Percentiles rank a stretch among this genome's conserved stretches.
These are phyloP conservation scores for Geoglossum glabrum DNA, from an alignment of 495 filamentous ascomycete species.

Conservation along the genomic window DNA sequence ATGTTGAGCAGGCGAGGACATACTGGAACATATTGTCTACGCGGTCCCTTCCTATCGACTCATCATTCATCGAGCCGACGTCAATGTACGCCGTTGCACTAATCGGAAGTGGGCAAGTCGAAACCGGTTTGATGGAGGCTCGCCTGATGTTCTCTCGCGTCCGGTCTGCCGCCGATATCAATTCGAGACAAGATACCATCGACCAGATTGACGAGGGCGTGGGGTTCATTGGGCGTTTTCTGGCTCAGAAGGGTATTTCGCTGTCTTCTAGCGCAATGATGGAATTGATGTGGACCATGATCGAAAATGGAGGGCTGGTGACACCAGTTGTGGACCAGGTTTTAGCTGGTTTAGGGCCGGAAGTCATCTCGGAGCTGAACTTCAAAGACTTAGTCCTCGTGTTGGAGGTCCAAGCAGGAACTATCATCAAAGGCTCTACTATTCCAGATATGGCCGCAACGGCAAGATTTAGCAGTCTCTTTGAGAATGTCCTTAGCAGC, in stretches of 20 bases:
- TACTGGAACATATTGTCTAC: conserved; percentile 48
- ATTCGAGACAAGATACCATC: conserved; percentile 27
- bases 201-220: conserved; percentile 78
- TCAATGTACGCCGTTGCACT: conserved; percentile 71
- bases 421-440: conserved; percentile 28
- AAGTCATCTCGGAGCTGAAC: conserved; percentile 33
- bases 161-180: conserved; percentile 25
- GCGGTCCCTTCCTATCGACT: conserved; percentile 32
- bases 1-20: conserved; percentile 50
- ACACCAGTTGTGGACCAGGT: conserved; percentile 41
- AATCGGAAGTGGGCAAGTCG: conserved; percentile 58
- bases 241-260: conserved; percentile 27
- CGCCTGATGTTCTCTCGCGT: conserved; percentile 70
- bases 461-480: conserved; percentile 39
- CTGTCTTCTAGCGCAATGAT: conserved; percentile 33
- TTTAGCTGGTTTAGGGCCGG: conserved; percentile 36
- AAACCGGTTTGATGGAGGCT: conserved; percentile 52
- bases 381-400: conserved; percentile 37
- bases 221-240: conserved; percentile 46
- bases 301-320: conserved; percentile 43
- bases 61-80: conserved; percentile 63
- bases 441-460: conserved; percentile 31
- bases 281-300: conserved; percentile 52
- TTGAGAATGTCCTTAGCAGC: conserved; percentile 31
- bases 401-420: conserved; percentile 41